phyloP scores from a whole-genome alignment of 1,139 yeast genomes.

The Yamadazyma kanchanaburiensis region DNA sequence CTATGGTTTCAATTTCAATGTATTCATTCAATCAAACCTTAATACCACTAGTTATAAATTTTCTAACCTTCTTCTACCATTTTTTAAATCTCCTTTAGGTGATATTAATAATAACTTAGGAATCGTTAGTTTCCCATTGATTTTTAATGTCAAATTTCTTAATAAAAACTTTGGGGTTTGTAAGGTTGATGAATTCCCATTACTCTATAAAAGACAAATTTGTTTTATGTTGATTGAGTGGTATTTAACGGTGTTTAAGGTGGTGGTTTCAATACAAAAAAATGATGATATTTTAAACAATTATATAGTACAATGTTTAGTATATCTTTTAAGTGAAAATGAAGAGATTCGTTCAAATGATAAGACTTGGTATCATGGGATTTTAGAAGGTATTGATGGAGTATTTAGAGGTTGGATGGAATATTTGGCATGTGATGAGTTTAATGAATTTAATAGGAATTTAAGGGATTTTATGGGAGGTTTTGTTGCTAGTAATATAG shows the following conservation, averaged over 20 bases:
- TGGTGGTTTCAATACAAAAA: constrained; percentile 22
- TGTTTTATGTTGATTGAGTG: constrained; percentile 32
- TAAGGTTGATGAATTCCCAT: constrained; percentile 4
- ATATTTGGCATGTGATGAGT: too few relatives aligned
- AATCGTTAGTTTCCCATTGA: constrained; percentile 42
- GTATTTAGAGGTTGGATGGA: too few relatives aligned
- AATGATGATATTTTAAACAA: constrained; percentile 19
- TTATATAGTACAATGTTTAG: constrained; percentile 27
- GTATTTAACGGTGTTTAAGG: constrained; percentile 36
- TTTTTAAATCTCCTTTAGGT: constrained; percentile 20
- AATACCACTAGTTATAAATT: constrained; percentile 12
- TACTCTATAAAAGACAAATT: constrained; percentile 12
- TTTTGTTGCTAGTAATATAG: too few relatives aligned
- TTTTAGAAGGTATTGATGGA: constrained; percentile 10
- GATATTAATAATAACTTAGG: constrained; percentile 42
- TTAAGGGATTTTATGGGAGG: too few relatives aligned
- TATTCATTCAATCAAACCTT: constrained; percentile 10
- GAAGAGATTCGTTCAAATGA: constrained; percentile 11
- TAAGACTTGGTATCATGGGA: constrained; percentile 10
- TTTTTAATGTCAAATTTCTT: constrained; percentile 33
- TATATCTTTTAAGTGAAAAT: constrained; percentile 21
- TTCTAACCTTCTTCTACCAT: constrained; percentile 12
- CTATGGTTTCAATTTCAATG: constrained; percentile 10
- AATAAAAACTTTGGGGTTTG: constrained; percentile 7
- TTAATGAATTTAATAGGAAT: too few relatives aligned